Evolutionary conservation across 371 early-diverging fungal species (phyloP).

Genomic region (Mucor mucedo): DNA sequence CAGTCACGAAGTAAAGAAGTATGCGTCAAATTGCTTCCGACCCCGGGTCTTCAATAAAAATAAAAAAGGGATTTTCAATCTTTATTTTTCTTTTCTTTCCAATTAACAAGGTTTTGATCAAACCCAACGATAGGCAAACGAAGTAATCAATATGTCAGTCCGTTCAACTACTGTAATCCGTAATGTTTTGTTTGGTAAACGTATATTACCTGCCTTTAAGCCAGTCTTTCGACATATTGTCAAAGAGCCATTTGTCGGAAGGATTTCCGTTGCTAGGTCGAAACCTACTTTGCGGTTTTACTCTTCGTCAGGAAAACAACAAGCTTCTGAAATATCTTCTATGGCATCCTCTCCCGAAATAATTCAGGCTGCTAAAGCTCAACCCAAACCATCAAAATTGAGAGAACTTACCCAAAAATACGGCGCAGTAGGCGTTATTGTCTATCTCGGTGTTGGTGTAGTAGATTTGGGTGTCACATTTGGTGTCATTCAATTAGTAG

Average conservation of each 20-base stretch:
- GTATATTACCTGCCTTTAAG: background rate
- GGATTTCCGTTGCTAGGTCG: background rate
- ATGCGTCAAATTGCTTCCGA: conserved; percentile 16
- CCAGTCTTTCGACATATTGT: background rate
- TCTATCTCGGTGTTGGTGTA: conserved; percentile 47
- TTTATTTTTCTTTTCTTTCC: background rate
- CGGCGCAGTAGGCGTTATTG: conserved; percentile 47
- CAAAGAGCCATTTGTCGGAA: background rate
- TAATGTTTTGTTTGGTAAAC: conserved; percentile 8
- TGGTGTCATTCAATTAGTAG: conserved; percentile 43
- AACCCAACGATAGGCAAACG: background rate
- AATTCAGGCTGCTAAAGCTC: conserved; percentile 23
- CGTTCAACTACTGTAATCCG: conserved; percentile 8
- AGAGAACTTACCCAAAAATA: conserved; percentile 39
- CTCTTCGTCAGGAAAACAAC: conserved; percentile 12
- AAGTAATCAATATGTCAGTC: conserved; percentile 3
- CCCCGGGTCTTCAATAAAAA: conserved; percentile 7
- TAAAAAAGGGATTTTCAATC: background rate
- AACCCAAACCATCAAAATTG: conserved; percentile 25
- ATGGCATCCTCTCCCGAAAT: conserved; percentile 27
- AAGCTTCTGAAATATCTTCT: conserved; percentile 15
- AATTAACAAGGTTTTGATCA: background rate
- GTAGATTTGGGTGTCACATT: conserved; percentile 46
- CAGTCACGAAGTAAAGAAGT: conserved; percentile 4
- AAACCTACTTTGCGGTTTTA: conserved; percentile 11